Conservation (phyloP, 192 early-diverging fungal genomes). For the Gaertneriomyces sp. region DNA sequence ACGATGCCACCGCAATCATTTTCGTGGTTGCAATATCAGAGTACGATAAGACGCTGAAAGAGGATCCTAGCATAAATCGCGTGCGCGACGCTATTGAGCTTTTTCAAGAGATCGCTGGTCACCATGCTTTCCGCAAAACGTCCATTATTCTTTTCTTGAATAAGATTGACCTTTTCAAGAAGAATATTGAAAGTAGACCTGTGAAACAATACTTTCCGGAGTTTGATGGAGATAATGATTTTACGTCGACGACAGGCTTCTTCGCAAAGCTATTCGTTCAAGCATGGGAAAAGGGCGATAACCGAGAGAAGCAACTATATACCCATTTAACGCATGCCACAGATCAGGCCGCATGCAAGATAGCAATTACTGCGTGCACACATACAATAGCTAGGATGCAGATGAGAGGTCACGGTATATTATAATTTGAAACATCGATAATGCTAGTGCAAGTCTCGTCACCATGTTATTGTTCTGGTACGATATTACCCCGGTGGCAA, state of each 20-base stretch:
- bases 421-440: no score
- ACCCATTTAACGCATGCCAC: no score
- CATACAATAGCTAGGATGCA: no score
- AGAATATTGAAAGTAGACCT: constrained; percentile 36
- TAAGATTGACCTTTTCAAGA: constrained; percentile 53
- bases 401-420: no score
- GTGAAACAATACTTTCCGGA: constrained; percentile 47
- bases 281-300: no score
- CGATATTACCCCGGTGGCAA: constrained; percentile 81
- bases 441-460: no score
- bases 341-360: no score
- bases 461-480: not conserved
- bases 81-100: constrained; percentile 48
- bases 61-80: constrained; percentile 60
- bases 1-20: constrained; percentile 66
- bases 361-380: no score
- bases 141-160: constrained; percentile 55
- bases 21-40: constrained; percentile 62
- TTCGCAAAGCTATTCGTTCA: no score
- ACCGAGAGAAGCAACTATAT: no score
- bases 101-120: constrained; percentile 47
- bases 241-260: no score
- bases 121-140: constrained; percentile 45
- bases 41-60: constrained; percentile 60
- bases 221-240: constrained; percentile 31